Evolutionary conservation across 2,329 filamentous ascomycete species (phyloP).

Genomic region (Trichophyton simii): DNA sequence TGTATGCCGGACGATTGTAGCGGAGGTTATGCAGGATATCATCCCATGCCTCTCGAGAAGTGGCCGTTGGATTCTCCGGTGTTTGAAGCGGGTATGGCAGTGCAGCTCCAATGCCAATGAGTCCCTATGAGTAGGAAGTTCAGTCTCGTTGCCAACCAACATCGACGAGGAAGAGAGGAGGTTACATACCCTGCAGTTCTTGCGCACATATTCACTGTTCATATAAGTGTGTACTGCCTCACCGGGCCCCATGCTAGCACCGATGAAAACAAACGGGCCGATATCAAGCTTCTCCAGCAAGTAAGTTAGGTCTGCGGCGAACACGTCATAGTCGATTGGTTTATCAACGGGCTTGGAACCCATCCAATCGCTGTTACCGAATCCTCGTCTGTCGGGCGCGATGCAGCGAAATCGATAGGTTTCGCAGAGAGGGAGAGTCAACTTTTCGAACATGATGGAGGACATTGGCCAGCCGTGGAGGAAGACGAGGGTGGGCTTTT

Average conservation of each 20-base stretch:
- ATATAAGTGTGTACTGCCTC: slow-evolving; percentile 20
- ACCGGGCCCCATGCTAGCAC: slow-evolving; percentile 21
- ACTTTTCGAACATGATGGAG: slow-evolving; percentile 20
- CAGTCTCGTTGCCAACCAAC: background rate
- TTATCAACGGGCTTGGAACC: slow-evolving; percentile 9
- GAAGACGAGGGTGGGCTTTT: slow-evolving; percentile 17
- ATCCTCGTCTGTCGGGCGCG: slow-evolving; percentile 21
- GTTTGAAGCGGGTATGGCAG: slow-evolving; percentile 16
- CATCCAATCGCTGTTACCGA: slow-evolving; percentile 22
- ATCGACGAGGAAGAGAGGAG: background rate
- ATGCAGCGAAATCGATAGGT: slow-evolving; percentile 21
- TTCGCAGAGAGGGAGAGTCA: slow-evolving; percentile 19
- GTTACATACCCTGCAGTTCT: slow-evolving; percentile 15
- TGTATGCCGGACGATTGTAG: slow-evolving; percentile 15
- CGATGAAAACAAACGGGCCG: slow-evolving; percentile 18
- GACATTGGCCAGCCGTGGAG: slow-evolving; percentile 24
- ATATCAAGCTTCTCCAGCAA: slow-evolving; percentile 16
- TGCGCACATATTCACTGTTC: slow-evolving; percentile 13
- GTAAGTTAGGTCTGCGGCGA: slow-evolving; percentile 19
- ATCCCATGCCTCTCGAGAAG: slow-evolving; percentile 18
- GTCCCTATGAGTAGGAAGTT: slow-evolving; percentile 11
- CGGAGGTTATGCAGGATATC: slow-evolving; percentile 18
- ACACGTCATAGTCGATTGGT: slow-evolving; percentile 20
- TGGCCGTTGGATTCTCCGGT: slow-evolving; percentile 16
- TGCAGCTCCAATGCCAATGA: slow-evolving; percentile 19